Percentiles rank a stretch among this genome's conserved stretches.
Evolutionary conservation across 2,329 filamentous ascomycete genomes (phyloP).

Genomic region (Epichloe baconii): DNA sequence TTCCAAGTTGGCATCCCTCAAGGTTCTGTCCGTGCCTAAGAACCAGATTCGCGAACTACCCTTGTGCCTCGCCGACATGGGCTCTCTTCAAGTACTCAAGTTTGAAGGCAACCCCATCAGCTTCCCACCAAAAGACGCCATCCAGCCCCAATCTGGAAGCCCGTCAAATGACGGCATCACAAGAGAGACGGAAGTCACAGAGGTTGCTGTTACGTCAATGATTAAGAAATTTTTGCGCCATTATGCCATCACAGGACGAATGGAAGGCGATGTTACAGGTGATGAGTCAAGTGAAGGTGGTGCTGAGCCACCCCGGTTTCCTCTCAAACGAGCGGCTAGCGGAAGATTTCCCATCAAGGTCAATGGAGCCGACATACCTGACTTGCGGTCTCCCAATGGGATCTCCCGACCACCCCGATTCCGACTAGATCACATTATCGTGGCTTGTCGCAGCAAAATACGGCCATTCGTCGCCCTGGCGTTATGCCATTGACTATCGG

Average conservation of each 20-base stretch:
- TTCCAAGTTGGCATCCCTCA: constrained; percentile 67
- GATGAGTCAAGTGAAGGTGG: constrained; percentile 59
- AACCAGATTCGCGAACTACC: constrained; percentile 81
- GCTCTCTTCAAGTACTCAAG: constrained; percentile 76
- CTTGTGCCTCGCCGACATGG: constrained; percentile 76
- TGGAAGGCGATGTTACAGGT: constrained; percentile 41
- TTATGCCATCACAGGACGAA: constrained; percentile 35
- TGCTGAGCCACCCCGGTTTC: constrained; percentile 61
- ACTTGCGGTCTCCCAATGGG: constrained; percentile 54
- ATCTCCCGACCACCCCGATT: constrained; percentile 57
- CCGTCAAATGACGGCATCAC: constrained; percentile 40
- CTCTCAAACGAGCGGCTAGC: constrained; percentile 47
- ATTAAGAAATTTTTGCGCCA: constrained; percentile 50
- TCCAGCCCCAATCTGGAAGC: constrained; percentile 44
- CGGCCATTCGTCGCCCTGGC: constrained; percentile 52
- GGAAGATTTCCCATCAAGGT: constrained; percentile 59
- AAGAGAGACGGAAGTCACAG: constrained; percentile 48
- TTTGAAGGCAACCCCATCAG: constrained; percentile 77
- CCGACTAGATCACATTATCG: constrained; percentile 68
- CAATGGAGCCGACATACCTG: constrained; percentile 56
- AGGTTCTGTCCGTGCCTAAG: constrained; percentile 76
- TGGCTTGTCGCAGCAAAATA: constrained; percentile 55
- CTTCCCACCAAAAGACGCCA: constrained; percentile 60
- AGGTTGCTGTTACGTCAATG: constrained; percentile 44
- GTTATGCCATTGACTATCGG: constrained; percentile 59